Evolutionary conservation across 225 moss, liverwort and hornwort genomes (phyloP).

Genomic region (Neckera pumila): DNA sequence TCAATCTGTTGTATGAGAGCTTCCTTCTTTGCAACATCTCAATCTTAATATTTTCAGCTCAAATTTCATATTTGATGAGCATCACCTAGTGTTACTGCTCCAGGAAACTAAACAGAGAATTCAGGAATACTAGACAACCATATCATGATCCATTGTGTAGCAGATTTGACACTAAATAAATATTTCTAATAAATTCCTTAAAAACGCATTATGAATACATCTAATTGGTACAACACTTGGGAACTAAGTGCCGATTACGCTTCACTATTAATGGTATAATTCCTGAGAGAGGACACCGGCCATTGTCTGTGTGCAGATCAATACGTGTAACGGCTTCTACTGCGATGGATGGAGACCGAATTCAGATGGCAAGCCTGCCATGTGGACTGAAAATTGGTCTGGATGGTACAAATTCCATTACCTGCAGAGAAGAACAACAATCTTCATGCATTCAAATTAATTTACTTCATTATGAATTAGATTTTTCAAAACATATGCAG

Average conservation of each 20-base stretch:
- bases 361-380: slow-evolving; percentile 37
- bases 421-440: neutral
- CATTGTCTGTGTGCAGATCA: slow-evolving; percentile 42
- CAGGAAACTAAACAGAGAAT: neutral
- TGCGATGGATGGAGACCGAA: slow-evolving; percentile 62
- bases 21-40: neutral
- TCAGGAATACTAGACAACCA: neutral
- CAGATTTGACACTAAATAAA: neutral
- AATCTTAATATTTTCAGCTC: neutral
- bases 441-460: neutral
- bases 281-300: neutral
- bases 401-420: slow-evolving; percentile 29
- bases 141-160: neutral
- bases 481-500: neutral
- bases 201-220: neutral
- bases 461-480: neutral
- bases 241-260: neutral
- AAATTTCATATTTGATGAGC: neutral
- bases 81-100: neutral
- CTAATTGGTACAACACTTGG: neutral
- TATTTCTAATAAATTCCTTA: neutral
- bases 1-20: slow-evolving; percentile 29
- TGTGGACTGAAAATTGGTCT: slow-evolving; percentile 89
- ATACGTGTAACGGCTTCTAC: slow-evolving; percentile 85
- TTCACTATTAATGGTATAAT: neutral